These are phyloP conservation scores for Helotiales sp. DNA, from an alignment of 2,329 filamentous ascomycete species.

Conservation along the genomic window DNA sequence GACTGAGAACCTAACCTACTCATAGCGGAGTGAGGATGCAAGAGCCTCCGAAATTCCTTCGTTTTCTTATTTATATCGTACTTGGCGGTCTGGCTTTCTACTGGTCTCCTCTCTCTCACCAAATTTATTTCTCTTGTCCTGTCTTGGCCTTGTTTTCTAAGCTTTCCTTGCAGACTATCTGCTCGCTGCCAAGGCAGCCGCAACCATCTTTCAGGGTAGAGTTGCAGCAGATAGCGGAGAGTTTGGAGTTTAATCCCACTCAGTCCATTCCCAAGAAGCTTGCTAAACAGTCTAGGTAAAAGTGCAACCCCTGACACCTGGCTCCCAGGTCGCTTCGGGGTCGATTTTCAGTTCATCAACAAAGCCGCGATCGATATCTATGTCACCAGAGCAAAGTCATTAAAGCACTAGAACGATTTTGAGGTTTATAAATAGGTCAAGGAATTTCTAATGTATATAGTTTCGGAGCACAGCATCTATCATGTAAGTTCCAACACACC, in stretches of 20 bases:
- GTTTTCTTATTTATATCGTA: background rate
- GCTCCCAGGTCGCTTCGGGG: constrained; percentile 55
- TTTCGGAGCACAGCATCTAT: background rate
- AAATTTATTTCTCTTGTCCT: background rate
- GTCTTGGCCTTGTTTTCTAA: constrained; percentile 31
- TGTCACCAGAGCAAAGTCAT: constrained; percentile 52
- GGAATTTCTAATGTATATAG: background rate
- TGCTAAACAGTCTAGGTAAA: constrained; percentile 24
- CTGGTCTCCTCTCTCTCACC: background rate
- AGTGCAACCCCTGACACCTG: constrained; percentile 47
- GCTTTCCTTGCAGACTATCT: constrained; percentile 21
- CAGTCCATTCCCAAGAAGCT: background rate
- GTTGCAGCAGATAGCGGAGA: constrained; percentile 54
- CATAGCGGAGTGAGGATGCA: background rate
- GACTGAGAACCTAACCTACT: background rate
- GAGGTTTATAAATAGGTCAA: too few relatives aligned
- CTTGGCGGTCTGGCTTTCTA: background rate
- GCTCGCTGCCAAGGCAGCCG: constrained; percentile 35
- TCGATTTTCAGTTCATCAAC: constrained; percentile 57
- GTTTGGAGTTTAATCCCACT: constrained; percentile 53
- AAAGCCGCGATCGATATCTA: constrained; percentile 51
- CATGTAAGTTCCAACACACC: background rate
- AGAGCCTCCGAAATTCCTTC: background rate
- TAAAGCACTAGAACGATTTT: too few relatives aligned
- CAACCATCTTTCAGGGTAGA: constrained; percentile 54